A percentile compares a stretch with the other conserved stretches of the same genome.
Evolutionary conservation across 2,329 filamentous ascomycete genomes (phyloP).

Genomic region (Trichoderma sp.): DNA sequence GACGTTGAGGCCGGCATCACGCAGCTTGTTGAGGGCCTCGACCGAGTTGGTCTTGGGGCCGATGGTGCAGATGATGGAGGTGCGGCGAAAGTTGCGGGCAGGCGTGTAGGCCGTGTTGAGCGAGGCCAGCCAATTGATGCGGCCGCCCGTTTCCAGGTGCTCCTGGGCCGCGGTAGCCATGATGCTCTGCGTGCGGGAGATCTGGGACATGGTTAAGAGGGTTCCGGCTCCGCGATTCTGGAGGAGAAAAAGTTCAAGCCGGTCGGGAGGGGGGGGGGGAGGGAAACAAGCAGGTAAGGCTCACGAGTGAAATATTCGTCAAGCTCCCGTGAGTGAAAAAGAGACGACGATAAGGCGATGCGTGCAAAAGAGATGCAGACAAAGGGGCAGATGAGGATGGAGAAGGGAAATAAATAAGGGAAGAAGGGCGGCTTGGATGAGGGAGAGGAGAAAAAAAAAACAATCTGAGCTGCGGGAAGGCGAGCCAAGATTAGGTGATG

Average conservation of each 20-base stretch:
- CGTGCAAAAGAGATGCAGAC: conserved; percentile 9
- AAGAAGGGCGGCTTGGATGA: not conserved
- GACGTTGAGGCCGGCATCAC: conserved; percentile 89
- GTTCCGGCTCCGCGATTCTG: not conserved
- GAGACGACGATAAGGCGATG: conserved; percentile 16
- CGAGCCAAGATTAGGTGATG: conserved; percentile 17
- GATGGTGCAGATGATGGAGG: conserved; percentile 98
- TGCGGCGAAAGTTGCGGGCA: conserved; percentile 87
- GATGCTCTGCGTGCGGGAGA: conserved; percentile 43
- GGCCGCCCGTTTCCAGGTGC: conserved; percentile 77
- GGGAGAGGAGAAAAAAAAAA: conserved; percentile 14
- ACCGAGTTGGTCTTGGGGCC: conserved; percentile 99
- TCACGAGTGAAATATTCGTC: conserved; percentile 21
- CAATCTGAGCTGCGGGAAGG: not conserved
- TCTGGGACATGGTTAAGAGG: conserved; percentile 39
- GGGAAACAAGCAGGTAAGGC: not conserved
- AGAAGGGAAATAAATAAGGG: conserved; percentile 22
- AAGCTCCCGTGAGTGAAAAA: conserved; percentile 15
- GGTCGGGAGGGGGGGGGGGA: conserved; percentile 5
- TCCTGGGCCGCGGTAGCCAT: conserved; percentile 73
- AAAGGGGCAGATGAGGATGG: conserved; percentile 13
- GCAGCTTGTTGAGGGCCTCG: conserved; percentile 94
- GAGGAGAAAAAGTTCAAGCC: not conserved
- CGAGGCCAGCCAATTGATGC: conserved; percentile 65
- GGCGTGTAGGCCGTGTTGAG: conserved; percentile 90